Evolutionary conservation across 768 basidiomycete species (phyloP).

Genomic region (Crepidotus variabilis): DNA sequence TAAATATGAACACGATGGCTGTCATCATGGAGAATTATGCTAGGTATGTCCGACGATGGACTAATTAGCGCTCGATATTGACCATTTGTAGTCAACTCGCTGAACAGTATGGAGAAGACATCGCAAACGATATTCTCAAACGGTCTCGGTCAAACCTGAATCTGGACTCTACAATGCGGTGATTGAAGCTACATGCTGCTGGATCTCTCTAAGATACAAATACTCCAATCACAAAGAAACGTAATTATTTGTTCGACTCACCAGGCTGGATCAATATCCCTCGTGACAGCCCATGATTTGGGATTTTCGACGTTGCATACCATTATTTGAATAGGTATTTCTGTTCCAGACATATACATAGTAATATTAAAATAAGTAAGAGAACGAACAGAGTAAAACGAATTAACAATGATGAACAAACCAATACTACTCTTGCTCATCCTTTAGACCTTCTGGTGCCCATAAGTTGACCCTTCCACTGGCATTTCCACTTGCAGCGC

Average conservation of each 20-base stretch:
- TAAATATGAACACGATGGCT: conserved; percentile 68
- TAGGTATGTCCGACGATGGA: conserved; percentile 40
- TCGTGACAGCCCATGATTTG: no score
- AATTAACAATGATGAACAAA: conserved; percentile 8
- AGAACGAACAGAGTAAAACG: neutral
- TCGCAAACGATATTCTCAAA: conserved; percentile 52
- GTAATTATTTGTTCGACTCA: no score
- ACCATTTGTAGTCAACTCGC: conserved; percentile 51
- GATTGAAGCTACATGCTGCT: no score
- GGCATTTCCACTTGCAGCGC: conserved; percentile 74
- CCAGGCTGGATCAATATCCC: no score
- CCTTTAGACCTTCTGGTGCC: conserved; percentile 36
- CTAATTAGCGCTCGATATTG: neutral
- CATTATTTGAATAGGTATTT: no score
- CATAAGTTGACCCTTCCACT: conserved; percentile 80
- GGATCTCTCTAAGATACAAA: no score
- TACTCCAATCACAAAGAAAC: no score
- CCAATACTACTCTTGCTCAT: conserved; percentile 1
- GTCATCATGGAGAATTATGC: conserved; percentile 85
- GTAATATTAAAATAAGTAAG: neutral
- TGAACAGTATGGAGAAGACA: conserved; percentile 60
- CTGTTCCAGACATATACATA: no score
- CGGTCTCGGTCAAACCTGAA: conserved; percentile 44
- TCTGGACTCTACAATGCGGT: no score
- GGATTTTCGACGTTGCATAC: no score